Conservation (phyloP, 345 rosid species). For the Ceriops zippeliana region DNA sequence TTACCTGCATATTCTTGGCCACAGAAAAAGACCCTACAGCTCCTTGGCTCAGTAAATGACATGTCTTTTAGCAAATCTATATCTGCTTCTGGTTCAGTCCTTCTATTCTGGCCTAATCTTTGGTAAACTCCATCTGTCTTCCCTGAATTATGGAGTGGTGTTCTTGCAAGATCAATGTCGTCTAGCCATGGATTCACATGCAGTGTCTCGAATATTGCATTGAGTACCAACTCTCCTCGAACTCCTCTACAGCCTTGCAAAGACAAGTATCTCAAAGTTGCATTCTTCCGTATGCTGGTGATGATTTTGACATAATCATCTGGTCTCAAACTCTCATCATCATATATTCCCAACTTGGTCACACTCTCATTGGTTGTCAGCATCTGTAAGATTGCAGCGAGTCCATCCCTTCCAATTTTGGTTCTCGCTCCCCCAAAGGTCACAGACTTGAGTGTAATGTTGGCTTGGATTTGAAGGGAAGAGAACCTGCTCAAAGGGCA, state of each 20-base stretch:
- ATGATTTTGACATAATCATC: constrained; percentile 67
- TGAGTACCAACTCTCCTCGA: constrained; percentile 59
- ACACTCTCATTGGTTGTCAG: constrained; percentile 67
- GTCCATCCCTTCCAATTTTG: constrained; percentile 71
- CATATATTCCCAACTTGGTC: constrained; percentile 57
- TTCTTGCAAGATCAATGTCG: constrained; percentile 73
- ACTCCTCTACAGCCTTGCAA: constrained; percentile 87
- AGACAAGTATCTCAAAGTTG: constrained; percentile 62
- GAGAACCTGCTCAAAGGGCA: constrained; percentile 94
- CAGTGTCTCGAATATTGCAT: constrained; percentile 65
- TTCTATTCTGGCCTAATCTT: constrained; percentile 71
- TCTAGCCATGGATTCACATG: constrained; percentile 90
- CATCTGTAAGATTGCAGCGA: constrained; percentile 75
- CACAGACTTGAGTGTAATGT: constrained; percentile 60
- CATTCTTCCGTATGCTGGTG: constrained; percentile 70
- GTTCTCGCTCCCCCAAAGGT: constrained; percentile 68
- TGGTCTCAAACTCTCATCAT: constrained; percentile 71
- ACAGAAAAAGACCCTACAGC: constrained; percentile 81
- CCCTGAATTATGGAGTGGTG: constrained; percentile 71
- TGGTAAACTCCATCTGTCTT: constrained; percentile 62
- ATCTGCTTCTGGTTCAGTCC: constrained; percentile 48
- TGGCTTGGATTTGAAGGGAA: constrained; percentile 81
- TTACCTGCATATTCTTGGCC: constrained; percentile 93
- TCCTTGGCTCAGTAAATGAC: constrained; percentile 80
- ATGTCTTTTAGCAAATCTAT: constrained; percentile 70